A percentile compares a stretch with the other conserved stretches of the same genome.
Conservation (phyloP, 2,329 filamentous ascomycete genomes). For the Bipolaris victoriae region DNA sequence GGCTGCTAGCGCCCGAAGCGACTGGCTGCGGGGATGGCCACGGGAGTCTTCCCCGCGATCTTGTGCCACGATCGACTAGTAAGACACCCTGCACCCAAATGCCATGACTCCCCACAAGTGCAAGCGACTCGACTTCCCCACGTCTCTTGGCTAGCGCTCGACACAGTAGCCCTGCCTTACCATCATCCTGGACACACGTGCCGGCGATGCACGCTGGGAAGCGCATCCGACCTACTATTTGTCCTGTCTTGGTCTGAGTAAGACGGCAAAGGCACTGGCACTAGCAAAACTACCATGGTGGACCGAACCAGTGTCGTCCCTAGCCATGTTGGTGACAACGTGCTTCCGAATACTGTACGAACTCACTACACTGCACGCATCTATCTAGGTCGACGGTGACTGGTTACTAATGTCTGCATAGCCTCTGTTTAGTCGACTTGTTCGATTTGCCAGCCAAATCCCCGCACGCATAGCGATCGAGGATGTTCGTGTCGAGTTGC, state of each 20-base stretch:
- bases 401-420: slow-evolving; percentile 22
- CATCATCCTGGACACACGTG: not conserved
- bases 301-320: slow-evolving; percentile 37
- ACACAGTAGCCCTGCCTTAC: not conserved
- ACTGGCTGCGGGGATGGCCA: slow-evolving; percentile 30
- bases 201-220: not conserved
- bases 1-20: slow-evolving; percentile 20
- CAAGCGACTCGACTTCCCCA: slow-evolving; percentile 21
- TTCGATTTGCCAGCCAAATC: slow-evolving; percentile 48
- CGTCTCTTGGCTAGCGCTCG: not conserved
- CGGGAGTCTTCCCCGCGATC: slow-evolving; percentile 24
- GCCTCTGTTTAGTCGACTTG: slow-evolving; percentile 51
- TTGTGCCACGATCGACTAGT: slow-evolving; percentile 4
- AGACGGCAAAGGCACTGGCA: not conserved
- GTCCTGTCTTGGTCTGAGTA: not conserved
- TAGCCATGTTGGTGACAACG: slow-evolving; percentile 33
- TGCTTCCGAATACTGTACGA: slow-evolving; percentile 44
- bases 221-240: not conserved
- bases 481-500: slow-evolving; percentile 47
- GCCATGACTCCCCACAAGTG: slow-evolving; percentile 18
- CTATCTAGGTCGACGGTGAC: not conserved
- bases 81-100: slow-evolving; percentile 1
- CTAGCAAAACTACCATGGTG: slow-evolving; percentile 30
- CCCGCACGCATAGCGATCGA: slow-evolving; percentile 49
- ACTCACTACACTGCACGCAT: not conserved